Conservation (phyloP, 192 early-diverging fungal species). For the Coemansia sp. region DNA sequence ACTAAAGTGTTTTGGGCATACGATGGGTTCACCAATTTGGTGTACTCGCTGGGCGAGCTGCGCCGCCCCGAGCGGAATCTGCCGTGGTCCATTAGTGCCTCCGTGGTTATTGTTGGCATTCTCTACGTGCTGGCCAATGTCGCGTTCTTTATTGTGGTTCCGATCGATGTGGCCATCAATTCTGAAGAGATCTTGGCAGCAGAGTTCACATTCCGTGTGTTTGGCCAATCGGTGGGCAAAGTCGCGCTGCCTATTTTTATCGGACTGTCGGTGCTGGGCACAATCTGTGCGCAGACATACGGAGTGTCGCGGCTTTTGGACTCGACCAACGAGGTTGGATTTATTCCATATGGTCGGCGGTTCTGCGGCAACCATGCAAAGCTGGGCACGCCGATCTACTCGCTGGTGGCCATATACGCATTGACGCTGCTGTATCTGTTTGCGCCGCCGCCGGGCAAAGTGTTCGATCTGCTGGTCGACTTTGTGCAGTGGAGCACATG, state of each 20-base stretch:
- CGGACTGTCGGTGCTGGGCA: slow-evolving; percentile 57
- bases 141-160: slow-evolving; percentile 78
- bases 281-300: slow-evolving; percentile 57
- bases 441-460: slow-evolving; percentile 60
- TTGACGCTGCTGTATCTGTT: slow-evolving; percentile 57
- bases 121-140: slow-evolving; percentile 80
- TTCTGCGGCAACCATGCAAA: slow-evolving; percentile 50
- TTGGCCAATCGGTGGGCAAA: slow-evolving; percentile 56
- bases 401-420: slow-evolving; percentile 48
- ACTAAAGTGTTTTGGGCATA: slow-evolving; percentile 61
- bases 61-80: slow-evolving; percentile 76
- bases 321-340: slow-evolving; percentile 56
- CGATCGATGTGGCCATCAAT: slow-evolving; percentile 63
- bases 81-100: slow-evolving; percentile 75
- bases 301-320: slow-evolving; percentile 57
- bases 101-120: slow-evolving; percentile 67
- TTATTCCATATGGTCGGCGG: slow-evolving; percentile 51
- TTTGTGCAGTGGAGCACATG: slow-evolving; percentile 62
- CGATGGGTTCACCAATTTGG: slow-evolving; percentile 72
- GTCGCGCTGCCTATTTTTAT: slow-evolving; percentile 58
- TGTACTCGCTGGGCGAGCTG: slow-evolving; percentile 83
- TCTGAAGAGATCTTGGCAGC: slow-evolving; percentile 66
- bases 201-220: slow-evolving; percentile 58
- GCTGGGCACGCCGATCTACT: slow-evolving; percentile 49
- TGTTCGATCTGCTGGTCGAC: slow-evolving; percentile 65